Conservation (phyloP, 257 asterid species). For the Ehretia macrophylla region DNA sequence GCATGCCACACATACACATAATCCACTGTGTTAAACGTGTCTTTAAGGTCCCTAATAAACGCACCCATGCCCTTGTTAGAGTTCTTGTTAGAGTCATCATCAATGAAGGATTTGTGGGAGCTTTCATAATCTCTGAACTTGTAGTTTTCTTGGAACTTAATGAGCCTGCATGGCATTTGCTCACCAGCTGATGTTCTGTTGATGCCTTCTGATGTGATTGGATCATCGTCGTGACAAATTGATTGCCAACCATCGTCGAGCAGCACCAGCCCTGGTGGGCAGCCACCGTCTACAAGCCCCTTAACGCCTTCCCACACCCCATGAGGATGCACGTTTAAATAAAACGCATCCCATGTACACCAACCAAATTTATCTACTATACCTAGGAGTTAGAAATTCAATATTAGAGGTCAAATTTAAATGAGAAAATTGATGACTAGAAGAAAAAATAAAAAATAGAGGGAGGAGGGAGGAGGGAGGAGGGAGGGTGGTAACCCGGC, state of each 20-base stretch:
- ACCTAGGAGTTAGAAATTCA: too few relatives aligned
- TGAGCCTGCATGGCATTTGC: slow-evolving; percentile 92
- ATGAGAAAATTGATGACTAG: too few relatives aligned
- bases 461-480: too few relatives aligned
- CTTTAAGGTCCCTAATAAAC: slow-evolving; percentile 66
- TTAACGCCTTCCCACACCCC: slow-evolving; percentile 83
- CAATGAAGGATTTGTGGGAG: slow-evolving; percentile 36
- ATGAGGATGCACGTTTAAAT: slow-evolving; percentile 75
- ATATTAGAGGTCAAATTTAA: too few relatives aligned
- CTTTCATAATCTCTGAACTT: slow-evolving; percentile 70
- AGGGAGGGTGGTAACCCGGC: too few relatives aligned
- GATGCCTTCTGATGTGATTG: slow-evolving; percentile 65
- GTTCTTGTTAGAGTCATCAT: slow-evolving; percentile 16
- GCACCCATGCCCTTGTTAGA: slow-evolving; percentile 74
- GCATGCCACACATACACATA: slow-evolving; percentile 97
- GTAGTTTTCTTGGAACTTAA: slow-evolving; percentile 67
- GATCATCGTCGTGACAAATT: slow-evolving; percentile 90
- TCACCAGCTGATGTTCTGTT: slow-evolving; percentile 89
- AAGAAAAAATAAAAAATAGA: too few relatives aligned
- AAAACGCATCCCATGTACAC: slow-evolving; percentile 99
- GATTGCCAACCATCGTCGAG: slow-evolving; percentile 97
- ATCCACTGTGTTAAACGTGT: slow-evolving; percentile 51
- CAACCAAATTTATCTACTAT: slow-evolving; percentile 92
- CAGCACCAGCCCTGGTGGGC: slow-evolving; percentile 88
- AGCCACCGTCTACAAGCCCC: slow-evolving; percentile 84